Evolutionary conservation across 2,329 filamentous ascomycete species (phyloP), one percentile per base, ranked within the genome.

Genomic region (Cercospora zeae-maydis): DNA sequence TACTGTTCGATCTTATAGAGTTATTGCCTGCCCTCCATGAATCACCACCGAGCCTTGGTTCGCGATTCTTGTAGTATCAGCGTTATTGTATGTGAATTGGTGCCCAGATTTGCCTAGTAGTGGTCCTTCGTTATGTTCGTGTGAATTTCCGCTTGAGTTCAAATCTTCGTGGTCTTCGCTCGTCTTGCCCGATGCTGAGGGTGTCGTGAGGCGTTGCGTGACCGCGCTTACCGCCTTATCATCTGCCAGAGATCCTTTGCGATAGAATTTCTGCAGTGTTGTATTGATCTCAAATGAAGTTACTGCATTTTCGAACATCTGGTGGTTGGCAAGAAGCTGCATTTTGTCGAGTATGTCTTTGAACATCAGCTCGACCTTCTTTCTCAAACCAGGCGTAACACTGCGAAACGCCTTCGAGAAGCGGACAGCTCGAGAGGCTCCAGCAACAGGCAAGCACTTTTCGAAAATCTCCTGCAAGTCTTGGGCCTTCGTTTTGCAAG

Each of bases 271-370:
- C n/a, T 53, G 19, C 49, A 53, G n/a, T 27, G 27, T 53, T 53
- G 19, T 53, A 33, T 33, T 31, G 27, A 53, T 53, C 49, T 53
- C 49, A 31, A 33, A 19, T 33, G 49, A 53, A 53, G 49, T 31
- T 31, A 33, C 49, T 31, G 49, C 49, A 31, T 53, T 53, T 53
- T 53, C 49, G 49, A 53, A 53, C 27, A 53, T 53, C 49, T 53
- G 49, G 49, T 53, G 27, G n/a, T 53, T 27, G 49, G 49, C 19
- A 27, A 53, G 27, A 53, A 53, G 49, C 49, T 53, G 49, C 27
- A 53, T 27, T 33, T 53, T 53, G 27, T 31, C 19, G 33, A 53
- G 49, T 27, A 53, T 53, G 49, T 53, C 27, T 33, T 53, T 53
- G 27, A 53, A 53, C 49, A 53, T 53, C 27, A 27, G 27, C 49